These are phyloP conservation scores for Tricholoma terreum DNA, from an alignment of 768 basidiomycete species.

Conservation along the genomic window DNA sequence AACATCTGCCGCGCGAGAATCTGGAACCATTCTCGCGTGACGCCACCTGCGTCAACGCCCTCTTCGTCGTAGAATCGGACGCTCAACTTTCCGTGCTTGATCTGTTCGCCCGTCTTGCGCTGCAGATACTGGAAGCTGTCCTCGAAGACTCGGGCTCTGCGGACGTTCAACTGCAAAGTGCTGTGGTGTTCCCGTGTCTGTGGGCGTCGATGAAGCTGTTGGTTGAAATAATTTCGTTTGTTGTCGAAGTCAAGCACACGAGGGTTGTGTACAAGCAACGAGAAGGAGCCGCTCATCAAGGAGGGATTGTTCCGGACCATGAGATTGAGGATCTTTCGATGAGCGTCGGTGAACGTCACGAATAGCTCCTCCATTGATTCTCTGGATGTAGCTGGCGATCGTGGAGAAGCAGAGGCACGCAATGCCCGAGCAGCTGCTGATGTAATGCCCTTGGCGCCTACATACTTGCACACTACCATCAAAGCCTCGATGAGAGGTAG, in stretches of 20 bases:
- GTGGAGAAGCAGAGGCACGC: conserved; percentile 66
- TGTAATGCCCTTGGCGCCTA: conserved; percentile 59
- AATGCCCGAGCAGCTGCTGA: conserved; percentile 46
- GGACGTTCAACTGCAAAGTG: conserved; percentile 85
- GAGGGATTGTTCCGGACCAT: conserved; percentile 99
- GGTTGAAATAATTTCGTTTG: conserved; percentile 94
- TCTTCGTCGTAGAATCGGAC: conserved; percentile 97
- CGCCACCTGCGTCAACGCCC: conserved; percentile 97
- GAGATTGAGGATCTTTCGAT: conserved; percentile 90
- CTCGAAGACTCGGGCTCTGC: conserved; percentile 90
- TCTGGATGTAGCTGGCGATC: conserved; percentile 61
- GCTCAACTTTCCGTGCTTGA: conserved; percentile 96
- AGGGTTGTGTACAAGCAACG: conserved; percentile 91
- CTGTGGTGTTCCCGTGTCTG: conserved; percentile 76
- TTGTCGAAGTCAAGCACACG: conserved; percentile 98
- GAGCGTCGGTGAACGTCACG: conserved; percentile 88
- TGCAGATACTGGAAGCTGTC: conserved; percentile 94
- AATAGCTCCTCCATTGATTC: conserved; percentile 91
- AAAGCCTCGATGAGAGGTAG: conserved; percentile 93
- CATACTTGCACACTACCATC: conserved; percentile 98
- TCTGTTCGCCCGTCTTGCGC: conserved; percentile 88
- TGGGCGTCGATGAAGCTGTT: conserved; percentile 84
- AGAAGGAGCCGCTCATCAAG: conserved; percentile 97
- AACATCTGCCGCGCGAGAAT: conserved; percentile 98
- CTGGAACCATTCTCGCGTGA: conserved; percentile 98